Evolutionary conservation across 768 basidiomycete genomes (phyloP), one percentile per base, ranked within the genome.

Genomic region (Megacollybia marginata): DNA sequence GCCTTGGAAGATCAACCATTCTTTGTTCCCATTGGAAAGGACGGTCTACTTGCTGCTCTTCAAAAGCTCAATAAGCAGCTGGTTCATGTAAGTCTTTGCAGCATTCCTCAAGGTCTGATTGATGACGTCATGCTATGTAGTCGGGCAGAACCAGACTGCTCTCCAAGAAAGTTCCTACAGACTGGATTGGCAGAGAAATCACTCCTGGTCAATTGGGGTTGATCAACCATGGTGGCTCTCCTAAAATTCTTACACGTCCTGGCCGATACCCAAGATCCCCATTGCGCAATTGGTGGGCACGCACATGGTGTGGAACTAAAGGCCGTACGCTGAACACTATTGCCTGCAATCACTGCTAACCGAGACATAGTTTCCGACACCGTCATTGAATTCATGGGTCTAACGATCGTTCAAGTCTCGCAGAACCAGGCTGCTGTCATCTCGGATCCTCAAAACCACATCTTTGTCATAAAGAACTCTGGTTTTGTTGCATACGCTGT

Each of bases 321-420:
- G 85, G 85, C 58, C 63, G 86, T 85, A 60, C 56, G 83, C 71
- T 7, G 7, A 15, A 16, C n/a, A n/a, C 35, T 12, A 44, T 32
- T 15, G 33, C 1, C 53, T 16, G n/a, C 23, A 23, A 42, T 13
- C 32, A 36, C 10, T 36, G n/a, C 46, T 19, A 38, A 46, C 8
- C 5, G 8, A 49, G 47, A 32, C 23, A 48, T 33, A 88, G 86
- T 90, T 42, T 88, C 88, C 10, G 88, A 91, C 56, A 84, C 88
- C 1, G 85, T 88, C 19, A 83, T 91, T 44, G 80, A 84, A 54
- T 90, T 90, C 62, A 74, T 81, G 45, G 89, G 89, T 46, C 67
- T 92, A 52, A 88, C 85, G 0, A 74, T 87, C n/a, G 88, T 92
- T 0, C 89, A 92, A 59, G 90, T 91, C 18, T 86, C 86, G 1